A percentile compares a stretch with the other conserved stretches of the same genome.
Evolutionary conservation across 192 early-diverging fungal genomes (phyloP).

Genomic region (Coemansia sp.): DNA sequence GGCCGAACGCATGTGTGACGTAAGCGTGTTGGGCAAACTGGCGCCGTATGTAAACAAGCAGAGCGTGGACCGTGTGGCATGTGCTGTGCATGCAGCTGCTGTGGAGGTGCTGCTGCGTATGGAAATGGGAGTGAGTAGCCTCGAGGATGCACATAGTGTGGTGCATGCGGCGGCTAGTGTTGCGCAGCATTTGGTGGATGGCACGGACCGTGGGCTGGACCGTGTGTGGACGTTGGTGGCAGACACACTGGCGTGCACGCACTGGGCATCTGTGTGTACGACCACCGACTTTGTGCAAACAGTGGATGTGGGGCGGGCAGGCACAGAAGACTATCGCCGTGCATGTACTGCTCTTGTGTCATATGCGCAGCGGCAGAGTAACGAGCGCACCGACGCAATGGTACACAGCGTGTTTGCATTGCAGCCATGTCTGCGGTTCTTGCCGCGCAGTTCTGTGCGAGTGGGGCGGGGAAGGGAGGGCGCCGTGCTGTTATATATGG

Average conservation of each 20-base stretch:
- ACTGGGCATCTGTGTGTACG: constrained; percentile 1
- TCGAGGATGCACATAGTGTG: background rate
- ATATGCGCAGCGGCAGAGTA: background rate
- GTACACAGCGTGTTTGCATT: constrained; percentile 15
- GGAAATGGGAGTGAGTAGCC: background rate
- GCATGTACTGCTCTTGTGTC: background rate
- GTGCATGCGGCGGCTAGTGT: constrained; percentile 8
- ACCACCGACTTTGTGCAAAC: background rate
- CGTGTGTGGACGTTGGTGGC: constrained; percentile 11
- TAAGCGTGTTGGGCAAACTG: background rate
- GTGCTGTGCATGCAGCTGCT: background rate
- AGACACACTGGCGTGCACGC: constrained; percentile 19
- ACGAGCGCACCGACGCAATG: background rate
- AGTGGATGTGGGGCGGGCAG: constrained; percentile 12
- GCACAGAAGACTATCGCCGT: constrained; percentile 13
- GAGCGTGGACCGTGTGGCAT: background rate
- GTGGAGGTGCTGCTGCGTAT: constrained; percentile 1
- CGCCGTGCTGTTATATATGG: constrained; percentile 38
- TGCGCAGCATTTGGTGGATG: constrained; percentile 17
- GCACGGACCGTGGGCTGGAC: constrained; percentile 3
- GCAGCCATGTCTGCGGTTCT: constrained; percentile 23
- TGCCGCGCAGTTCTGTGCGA: background rate
- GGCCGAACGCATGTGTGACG: background rate
- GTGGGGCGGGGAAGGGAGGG: background rate
- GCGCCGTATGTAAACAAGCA: background rate